phyloP scores from a whole-genome alignment of 371 early-diverging fungal genomes.

The Rhizopus delemar region DNA sequence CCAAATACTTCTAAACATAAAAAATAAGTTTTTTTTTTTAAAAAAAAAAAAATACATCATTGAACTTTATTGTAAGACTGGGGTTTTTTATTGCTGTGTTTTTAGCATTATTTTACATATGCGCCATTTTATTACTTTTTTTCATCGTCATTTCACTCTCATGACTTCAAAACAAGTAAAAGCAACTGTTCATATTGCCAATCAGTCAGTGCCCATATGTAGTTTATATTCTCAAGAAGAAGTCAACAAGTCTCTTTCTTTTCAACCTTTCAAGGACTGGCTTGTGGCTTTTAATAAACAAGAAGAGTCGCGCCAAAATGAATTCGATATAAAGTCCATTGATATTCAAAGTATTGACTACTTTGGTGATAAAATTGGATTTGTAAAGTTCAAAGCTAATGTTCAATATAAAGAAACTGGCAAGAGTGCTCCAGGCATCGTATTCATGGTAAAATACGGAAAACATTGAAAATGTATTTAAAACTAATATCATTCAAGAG shows the following conservation, averaged over 20 bases:
- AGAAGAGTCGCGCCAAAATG: slow-evolving; percentile 37
- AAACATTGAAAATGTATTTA: not conserved
- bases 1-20: slow-evolving; percentile 8
- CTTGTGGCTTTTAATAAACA: slow-evolving; percentile 48
- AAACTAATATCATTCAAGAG: slow-evolving; percentile 43
- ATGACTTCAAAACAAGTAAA: slow-evolving; percentile 3
- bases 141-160: not conserved
- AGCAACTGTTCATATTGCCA: slow-evolving; percentile 28
- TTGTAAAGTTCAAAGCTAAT: slow-evolving; percentile 71
- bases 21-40: not conserved
- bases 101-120: not conserved
- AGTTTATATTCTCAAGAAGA: slow-evolving; percentile 16
- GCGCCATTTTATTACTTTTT: slow-evolving; percentile 1
- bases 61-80: not conserved
- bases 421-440: slow-evolving; percentile 68
- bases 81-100: not conserved
- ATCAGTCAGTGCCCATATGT: slow-evolving; percentile 26
- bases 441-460: slow-evolving; percentile 66
- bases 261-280: slow-evolving; percentile 70
- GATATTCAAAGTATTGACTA: slow-evolving; percentile 71
- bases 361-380: slow-evolving; percentile 73
- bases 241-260: slow-evolving; percentile 45
- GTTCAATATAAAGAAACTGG: slow-evolving; percentile 53
- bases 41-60: not conserved
- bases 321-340: slow-evolving; percentile 48